These are phyloP conservation scores for Suhomyces panamericanus DNA, from an alignment of 1,139 yeast species.

Conservation along the genomic window DNA sequence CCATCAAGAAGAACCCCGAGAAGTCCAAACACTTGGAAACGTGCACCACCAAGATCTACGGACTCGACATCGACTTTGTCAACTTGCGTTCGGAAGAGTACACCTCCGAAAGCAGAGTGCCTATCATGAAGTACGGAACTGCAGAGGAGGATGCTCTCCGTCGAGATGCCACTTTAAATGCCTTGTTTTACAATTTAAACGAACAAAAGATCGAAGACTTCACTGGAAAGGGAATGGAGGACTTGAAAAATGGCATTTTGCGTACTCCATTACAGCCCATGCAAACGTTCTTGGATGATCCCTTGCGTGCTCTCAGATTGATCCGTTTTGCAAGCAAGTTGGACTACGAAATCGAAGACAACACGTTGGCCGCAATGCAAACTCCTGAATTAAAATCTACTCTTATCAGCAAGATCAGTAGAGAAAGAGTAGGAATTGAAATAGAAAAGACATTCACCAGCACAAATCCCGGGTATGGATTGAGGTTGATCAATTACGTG, in stretches of 20 bases:
- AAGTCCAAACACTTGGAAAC: conserved; percentile 96
- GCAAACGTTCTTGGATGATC: conserved; percentile 90
- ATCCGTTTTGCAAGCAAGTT: conserved; percentile 84
- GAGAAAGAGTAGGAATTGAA: conserved; percentile 91
- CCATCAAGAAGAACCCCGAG: conserved; percentile 89
- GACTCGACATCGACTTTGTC: conserved; percentile 86
- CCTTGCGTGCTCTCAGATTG: conserved; percentile 80
- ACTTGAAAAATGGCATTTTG: conserved; percentile 65
- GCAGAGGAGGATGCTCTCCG: conserved; percentile 89
- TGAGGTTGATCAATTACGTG: conserved; percentile 56
- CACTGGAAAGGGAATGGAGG: conserved; percentile 73
- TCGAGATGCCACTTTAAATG: conserved; percentile 92
- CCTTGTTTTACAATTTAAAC: conserved; percentile 80
- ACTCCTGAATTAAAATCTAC: conserved; percentile 57
- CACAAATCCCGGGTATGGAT: conserved; percentile 61
- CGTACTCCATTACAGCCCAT: conserved; percentile 86
- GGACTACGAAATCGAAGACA: conserved; percentile 61
- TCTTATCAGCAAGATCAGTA: conserved; percentile 71
- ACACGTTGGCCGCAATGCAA: conserved; percentile 67
- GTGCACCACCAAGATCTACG: conserved; percentile 84
- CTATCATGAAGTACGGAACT: conserved; percentile 76
- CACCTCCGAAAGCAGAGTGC: conserved; percentile 79
- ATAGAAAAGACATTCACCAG: conserved; percentile 72
- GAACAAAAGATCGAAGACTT: conserved; percentile 75
- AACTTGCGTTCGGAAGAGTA: conserved; percentile 87